phyloP scores from a whole-genome alignment of 805 yeast species.

The Kluyveromyces dobzhanskii region DNA sequence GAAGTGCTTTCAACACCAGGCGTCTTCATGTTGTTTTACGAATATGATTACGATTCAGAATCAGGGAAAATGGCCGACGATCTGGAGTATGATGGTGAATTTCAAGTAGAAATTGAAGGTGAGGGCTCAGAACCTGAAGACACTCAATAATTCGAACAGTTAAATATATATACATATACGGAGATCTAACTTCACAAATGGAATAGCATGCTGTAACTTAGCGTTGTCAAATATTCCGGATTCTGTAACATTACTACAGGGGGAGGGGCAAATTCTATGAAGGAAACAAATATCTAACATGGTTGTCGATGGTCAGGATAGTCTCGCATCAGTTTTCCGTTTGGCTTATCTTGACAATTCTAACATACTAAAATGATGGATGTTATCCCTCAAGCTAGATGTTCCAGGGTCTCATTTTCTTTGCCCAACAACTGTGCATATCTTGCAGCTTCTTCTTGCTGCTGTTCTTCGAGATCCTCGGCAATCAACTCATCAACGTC shows the following conservation, averaged over 20 bases:
- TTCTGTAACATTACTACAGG: too few species aligned
- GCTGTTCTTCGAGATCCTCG: conserved; percentile 26
- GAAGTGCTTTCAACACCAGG: conserved; percentile 81
- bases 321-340: too few species aligned
- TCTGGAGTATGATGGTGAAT: conserved; percentile 17
- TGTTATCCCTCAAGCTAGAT: conserved; percentile 18
- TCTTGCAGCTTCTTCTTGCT: conserved; percentile 12
- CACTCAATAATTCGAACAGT: too few species aligned
- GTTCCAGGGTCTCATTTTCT: conserved; percentile 18
- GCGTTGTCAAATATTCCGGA: too few species aligned
- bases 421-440: conserved; percentile 16
- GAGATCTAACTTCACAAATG: too few species aligned
- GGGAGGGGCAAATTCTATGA: too few species aligned
- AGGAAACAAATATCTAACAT: too few species aligned
- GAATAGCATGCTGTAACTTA: too few species aligned
- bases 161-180: too few species aligned
- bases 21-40: conserved; percentile 89
- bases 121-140: neutral
- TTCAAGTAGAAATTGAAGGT: conserved; percentile 10
- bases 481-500: conserved; percentile 40
- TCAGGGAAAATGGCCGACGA: conserved; percentile 25
- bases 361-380: too few species aligned
- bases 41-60: conserved; percentile 36
- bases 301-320: too few species aligned
- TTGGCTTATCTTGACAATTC: too few species aligned